These are phyloP conservation scores for Trametes meyenii DNA, from an alignment of 768 basidiomycete genomes.

Conservation along the genomic window DNA sequence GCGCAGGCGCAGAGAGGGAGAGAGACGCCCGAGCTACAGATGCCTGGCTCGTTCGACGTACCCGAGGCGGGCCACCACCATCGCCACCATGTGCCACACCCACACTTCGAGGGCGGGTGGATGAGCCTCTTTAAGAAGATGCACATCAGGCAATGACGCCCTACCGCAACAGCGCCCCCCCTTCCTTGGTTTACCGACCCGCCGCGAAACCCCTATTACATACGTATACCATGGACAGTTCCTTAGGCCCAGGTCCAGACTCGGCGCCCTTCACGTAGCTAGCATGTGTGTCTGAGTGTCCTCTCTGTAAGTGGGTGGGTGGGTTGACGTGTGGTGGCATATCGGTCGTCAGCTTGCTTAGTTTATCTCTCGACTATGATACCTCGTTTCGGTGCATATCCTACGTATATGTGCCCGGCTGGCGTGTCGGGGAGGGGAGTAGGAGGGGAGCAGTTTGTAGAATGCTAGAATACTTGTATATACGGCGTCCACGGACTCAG, in stretches of 20 bases:
- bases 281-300: too few relatives aligned
- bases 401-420: too few relatives aligned
- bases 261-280: too few relatives aligned
- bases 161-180: background rate
- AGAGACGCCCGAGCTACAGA: conserved; percentile 35
- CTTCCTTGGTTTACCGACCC: background rate
- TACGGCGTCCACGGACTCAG: background rate
- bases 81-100: conserved; percentile 11
- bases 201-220: background rate
- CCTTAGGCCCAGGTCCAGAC: too few relatives aligned
- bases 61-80: conserved; percentile 10
- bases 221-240: too few relatives aligned
- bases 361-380: too few relatives aligned
- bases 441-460: too few relatives aligned
- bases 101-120: conserved; percentile 20
- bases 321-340: too few relatives aligned
- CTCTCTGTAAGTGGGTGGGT: too few relatives aligned
- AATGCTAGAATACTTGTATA: background rate
- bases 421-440: too few relatives aligned
- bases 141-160: conserved; percentile 21
- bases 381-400: too few relatives aligned
- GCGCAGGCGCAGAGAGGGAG: conserved; percentile 5
- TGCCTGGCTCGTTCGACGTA: conserved; percentile 57
- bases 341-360: background rate
- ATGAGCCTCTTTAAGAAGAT: conserved; percentile 23